These are phyloP conservation scores for Lactarius vividus DNA, from an alignment of 768 basidiomycete genomes.

Conservation along the genomic window DNA sequence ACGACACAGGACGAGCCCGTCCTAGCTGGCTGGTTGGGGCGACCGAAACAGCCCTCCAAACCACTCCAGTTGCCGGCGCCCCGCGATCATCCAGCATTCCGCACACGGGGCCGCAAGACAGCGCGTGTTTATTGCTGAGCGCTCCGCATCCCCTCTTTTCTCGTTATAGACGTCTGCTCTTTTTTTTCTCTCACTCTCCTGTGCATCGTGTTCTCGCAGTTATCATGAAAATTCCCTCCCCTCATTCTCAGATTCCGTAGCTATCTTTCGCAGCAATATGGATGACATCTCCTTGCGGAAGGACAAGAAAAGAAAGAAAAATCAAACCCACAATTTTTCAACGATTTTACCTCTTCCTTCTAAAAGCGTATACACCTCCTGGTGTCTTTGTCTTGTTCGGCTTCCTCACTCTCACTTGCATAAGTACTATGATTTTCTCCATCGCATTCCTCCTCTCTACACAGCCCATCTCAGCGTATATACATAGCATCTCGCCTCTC, in stretches of 20 bases:
- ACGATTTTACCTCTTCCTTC: not conserved
- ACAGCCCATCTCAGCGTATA: constrained; percentile 26
- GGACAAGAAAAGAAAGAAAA: constrained; percentile 22
- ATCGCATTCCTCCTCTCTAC: constrained; percentile 21
- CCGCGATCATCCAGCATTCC: constrained; percentile 39
- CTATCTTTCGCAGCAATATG: constrained; percentile 7
- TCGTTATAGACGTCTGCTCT: constrained; percentile 21
- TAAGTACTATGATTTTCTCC: constrained; percentile 24
- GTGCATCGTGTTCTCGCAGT: constrained; percentile 11
- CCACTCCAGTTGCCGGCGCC: constrained; percentile 9
- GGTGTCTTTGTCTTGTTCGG: constrained; percentile 13
- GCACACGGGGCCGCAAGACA: constrained; percentile 43
- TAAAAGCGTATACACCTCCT: constrained; percentile 15
- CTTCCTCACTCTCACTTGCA: constrained; percentile 18
- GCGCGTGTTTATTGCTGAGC: constrained; percentile 38
- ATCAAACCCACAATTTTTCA: constrained; percentile 5
- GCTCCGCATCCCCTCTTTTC: constrained; percentile 17
- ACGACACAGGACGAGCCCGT: not conserved
- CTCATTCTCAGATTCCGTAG: constrained; percentile 11
- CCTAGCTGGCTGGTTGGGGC: constrained; percentile 20
- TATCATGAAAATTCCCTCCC: constrained; percentile 14
- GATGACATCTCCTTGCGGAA: constrained; percentile 18
- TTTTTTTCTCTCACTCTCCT: constrained; percentile 15
- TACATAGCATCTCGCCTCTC: constrained; percentile 27
- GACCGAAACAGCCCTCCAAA: constrained; percentile 2